Base-by-base conservation (phyloP, 2,329 filamentous ascomycete genomes). In the Colletotrichum gigasporum region DNA sequence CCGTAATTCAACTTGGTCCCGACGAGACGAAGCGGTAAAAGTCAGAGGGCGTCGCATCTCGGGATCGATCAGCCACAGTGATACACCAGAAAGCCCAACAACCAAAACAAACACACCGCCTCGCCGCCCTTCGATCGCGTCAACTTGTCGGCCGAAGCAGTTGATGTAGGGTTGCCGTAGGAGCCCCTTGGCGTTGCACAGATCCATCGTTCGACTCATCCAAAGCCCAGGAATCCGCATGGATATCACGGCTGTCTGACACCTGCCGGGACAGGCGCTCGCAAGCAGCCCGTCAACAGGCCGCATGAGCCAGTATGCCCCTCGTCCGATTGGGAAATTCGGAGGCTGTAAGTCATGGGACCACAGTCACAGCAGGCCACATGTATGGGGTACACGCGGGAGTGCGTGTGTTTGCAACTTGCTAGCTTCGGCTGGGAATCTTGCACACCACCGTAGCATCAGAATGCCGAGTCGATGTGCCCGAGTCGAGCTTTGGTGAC, bases 261-360 rank as follows among this genome's bases (percentile, higher is more conserved):
- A 56, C 53, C 53, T 56, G 53, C 53, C 30, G 41, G n/a, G 47
- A 16, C 28, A 37, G 12, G 30, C 32, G 39, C n/a, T 28, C 18
- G 28, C 18, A 35, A 7, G 26, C 34, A 26, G 37, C 34, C 37
- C 18, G 14, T 34, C 52, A 39, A 55, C 41, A 26, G n/a, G 24
- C n/a, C 32, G 28, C 41, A 45, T 47, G 32, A n/a, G 7, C 11
- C 2, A 30, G 30, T 14, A 11, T n/a, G 28, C 35, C 28, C 30
- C 41, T 20, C n/a, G 39, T 45, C 41, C 28, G 41, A 47, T 56
- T 47, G 53, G 53, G 53, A 45, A 47, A 47, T 20, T 47, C 41
- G 53, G 53, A 47, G 53, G 41, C 20, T 47, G 20, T 47, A 14
- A 37, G 28, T 47, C 30, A 18, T 20, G 16, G 28, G 30, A 34